phyloP scores from a whole-genome alignment of 2,329 filamentous ascomycete species.

The Claviceps spartinae region DNA sequence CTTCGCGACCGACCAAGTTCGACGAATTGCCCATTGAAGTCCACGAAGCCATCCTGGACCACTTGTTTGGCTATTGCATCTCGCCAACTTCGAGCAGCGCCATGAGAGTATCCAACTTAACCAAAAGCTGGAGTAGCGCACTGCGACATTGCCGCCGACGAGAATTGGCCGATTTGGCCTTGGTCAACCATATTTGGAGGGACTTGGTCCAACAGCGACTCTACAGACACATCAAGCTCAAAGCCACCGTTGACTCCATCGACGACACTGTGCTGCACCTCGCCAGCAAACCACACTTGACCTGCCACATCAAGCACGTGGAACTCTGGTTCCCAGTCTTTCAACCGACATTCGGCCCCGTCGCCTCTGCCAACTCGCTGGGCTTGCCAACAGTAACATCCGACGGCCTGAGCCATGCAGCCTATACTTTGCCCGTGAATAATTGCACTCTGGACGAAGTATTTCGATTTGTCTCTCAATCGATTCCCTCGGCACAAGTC shows the following conservation, averaged over 20 bases:
- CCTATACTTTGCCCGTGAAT: constrained; percentile 45
- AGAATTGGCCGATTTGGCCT: constrained; percentile 51
- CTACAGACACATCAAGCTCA: constrained; percentile 64
- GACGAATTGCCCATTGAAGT: constrained; percentile 53
- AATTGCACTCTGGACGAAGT: constrained; percentile 60
- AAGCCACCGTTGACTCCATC: constrained; percentile 52
- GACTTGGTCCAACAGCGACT: constrained; percentile 56
- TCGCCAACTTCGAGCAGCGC: constrained; percentile 45
- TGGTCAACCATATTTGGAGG: constrained; percentile 52
- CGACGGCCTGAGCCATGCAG: constrained; percentile 41
- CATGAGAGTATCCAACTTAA: constrained; percentile 37
- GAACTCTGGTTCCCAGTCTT: constrained; percentile 71
- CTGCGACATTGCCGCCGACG: constrained; percentile 54
- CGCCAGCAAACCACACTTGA: constrained; percentile 41
- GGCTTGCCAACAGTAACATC: constrained; percentile 38
- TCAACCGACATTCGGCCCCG: constrained; percentile 37
- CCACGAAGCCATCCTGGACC: constrained; percentile 57
- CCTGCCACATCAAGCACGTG: constrained; percentile 53
- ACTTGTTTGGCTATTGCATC: constrained; percentile 55
- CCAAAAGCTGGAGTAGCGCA: constrained; percentile 49
- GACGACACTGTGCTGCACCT: constrained; percentile 50
- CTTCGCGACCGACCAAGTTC: constrained; percentile 22
- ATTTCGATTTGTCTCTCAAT: constrained; percentile 46
- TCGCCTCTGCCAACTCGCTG: constrained; percentile 28
- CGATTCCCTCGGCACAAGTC: constrained; percentile 48